Base-by-base conservation (phyloP, 257 asterid species). In the Haberlea rhodopensis region DNA sequence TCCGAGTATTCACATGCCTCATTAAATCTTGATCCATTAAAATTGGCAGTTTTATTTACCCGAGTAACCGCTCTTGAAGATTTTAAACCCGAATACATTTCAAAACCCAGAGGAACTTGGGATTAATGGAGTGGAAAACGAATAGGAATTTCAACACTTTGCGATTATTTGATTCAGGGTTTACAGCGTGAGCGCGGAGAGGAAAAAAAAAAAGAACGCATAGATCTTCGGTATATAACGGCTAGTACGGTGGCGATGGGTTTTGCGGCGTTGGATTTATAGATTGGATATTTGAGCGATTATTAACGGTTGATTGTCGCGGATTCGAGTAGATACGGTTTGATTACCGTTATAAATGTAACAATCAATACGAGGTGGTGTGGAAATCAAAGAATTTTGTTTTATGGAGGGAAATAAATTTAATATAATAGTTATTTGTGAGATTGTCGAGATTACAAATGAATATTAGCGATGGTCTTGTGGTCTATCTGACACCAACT, bases 251-350 rank as follows among this genome's bases (percentile, higher is more conserved):
- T 20, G 49, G 65, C 52, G 19, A 13, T 65, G 53, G 15, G 25
- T 57, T 70, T 57, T 20, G 75, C 77, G 56, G 66, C 78, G 85
- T 82, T 24, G 77, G 80, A 82, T 80, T 63, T 3, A 48, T 65
- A 19, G 10, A 0, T 2, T 6, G 37, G 7, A 29, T 29, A 29
- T 29, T 7, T 29, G 37, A 10, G 37, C 37, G 10, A 29, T 29
- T 29, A 5, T 29, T 1, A 29, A 29, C 37, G 9, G 37, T 29
- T 6, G 37, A 29, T 29, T 29, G 6, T 29, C 37, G 37, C 37
- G 37, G 37, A 29, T 29, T 29, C 37, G 37, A 29, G 37, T 5
- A 29, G 10, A 29, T 29, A 2, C 37, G 0, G 37, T 29, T 29
- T 28, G 32, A 28, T 28, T 28, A 28, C 32, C 32, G 32, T 28